Evolutionary conservation across 2,329 filamentous ascomycete genomes (phyloP).

Genomic region (Trichoderma sp.): DNA sequence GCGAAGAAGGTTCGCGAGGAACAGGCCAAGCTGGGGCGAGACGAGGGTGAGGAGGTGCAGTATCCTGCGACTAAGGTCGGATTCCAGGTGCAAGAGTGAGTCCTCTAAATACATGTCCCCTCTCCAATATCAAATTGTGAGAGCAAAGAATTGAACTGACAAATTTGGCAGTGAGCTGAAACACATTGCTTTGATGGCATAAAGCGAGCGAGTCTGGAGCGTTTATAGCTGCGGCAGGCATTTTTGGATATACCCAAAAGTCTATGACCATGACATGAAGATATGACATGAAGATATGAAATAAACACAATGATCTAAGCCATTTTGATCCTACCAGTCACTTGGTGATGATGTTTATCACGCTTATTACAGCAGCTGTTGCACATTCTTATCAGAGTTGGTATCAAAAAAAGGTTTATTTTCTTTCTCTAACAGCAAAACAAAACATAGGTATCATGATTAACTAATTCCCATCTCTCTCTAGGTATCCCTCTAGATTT

Average conservation of each 20-base stretch:
- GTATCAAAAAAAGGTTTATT: neutral
- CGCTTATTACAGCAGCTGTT: neutral
- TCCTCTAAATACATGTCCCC: conserved; percentile 16
- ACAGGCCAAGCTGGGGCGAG: conserved; percentile 48
- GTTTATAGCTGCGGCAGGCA: neutral
- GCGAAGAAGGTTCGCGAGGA: conserved; percentile 45
- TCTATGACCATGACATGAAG: neutral
- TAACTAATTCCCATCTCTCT: neutral
- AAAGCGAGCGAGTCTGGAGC: conserved; percentile 13
- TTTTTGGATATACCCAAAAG: neutral
- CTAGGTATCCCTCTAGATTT: neutral
- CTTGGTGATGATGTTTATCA: neutral
- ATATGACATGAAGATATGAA: too few relatives aligned
- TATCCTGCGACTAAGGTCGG: conserved; percentile 58
- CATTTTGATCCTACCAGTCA: neutral
- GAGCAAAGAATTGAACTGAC: neutral
- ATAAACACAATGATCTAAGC: conserved; percentile 1
- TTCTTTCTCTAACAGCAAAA: neutral
- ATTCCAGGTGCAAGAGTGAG: conserved; percentile 55
- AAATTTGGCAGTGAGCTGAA: conserved; percentile 44
- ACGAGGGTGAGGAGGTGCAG: conserved; percentile 49
- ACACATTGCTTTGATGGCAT: conserved; percentile 52
- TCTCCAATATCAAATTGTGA: neutral
- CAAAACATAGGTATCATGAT: conserved; percentile 11
- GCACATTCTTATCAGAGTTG: neutral